Base-by-base conservation (phyloP, 495 filamentous ascomycete genomes). In the Elaphomyces granulatus region DNA sequence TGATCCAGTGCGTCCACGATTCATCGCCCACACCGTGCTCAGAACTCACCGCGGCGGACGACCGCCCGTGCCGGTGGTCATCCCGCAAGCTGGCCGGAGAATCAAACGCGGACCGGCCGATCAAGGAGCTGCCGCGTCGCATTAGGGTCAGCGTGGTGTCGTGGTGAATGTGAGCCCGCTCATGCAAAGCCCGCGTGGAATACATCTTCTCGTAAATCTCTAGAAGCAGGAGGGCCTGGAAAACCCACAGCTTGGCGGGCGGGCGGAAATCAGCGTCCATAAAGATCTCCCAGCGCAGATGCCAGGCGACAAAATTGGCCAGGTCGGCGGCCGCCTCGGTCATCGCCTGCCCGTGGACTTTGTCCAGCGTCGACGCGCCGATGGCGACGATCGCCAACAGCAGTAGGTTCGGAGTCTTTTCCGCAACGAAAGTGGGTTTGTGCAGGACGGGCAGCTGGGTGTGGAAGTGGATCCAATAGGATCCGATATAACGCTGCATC, bases 161-260 rank as follows among this genome's bases (percentile, higher is more conserved):
- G 55, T 98, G 90, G 44, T 95, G 88, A 26, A 98, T 94, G 47
- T 96, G 90, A 4, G 88, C 90, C 45, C 90, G 76, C 60, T 98
- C 90, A 59, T 98, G 90, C 18, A 96, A 70, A 28, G 82, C 77
- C 34, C 87, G 71, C 1, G 86, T 94, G 18, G 85, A 86, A 53
- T 87, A 94, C 75, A 90, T 85, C 67, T 98, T 98, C 63, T 98
- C 90, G 54, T 90, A 95, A 0, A 94, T 67, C 51, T 98, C 90
- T 32, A 98, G 67, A 4, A 98, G 66, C 10, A 98, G 56, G 31
- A 96, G 64, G 0, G 90, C 80, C 54, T 98, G 90, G 59, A 96
- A 95, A 15, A 94, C 74, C 90, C 90, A 98, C n/a, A 98, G 67
- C 59, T 93, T 90, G 12, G 90, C 90, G 2, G 90, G 88, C 6